Conservation (phyloP, 441 rosid species). For the Flueggea neowawraea region DNA sequence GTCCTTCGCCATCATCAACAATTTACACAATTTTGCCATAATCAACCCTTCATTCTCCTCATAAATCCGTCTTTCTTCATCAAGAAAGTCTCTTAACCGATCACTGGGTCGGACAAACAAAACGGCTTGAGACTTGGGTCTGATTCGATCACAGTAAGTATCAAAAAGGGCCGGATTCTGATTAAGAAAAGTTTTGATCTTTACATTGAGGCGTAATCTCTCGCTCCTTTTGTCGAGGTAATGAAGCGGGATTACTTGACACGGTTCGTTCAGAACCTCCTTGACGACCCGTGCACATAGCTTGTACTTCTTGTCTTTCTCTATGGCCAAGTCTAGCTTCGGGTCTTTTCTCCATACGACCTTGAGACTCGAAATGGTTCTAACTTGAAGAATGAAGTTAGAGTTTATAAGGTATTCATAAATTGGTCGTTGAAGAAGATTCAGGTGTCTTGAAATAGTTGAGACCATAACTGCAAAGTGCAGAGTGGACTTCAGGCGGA, state of each 20-base stretch:
- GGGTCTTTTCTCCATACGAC: conserved; percentile 76
- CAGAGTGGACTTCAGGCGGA: neutral
- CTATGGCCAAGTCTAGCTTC: conserved; percentile 62
- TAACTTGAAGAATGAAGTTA: conserved; percentile 9
- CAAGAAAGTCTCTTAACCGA: conserved; percentile 52
- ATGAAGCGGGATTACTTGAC: conserved; percentile 64
- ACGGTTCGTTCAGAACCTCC: conserved; percentile 75
- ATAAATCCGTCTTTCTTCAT: conserved; percentile 53
- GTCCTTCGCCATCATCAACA: conserved; percentile 80
- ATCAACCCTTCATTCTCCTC: conserved; percentile 42
- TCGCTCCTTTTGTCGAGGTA: conserved; percentile 83
- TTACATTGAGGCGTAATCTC: conserved; percentile 51
- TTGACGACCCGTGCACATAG: conserved; percentile 61
- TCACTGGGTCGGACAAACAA: conserved; percentile 51
- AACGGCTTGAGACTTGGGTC: conserved; percentile 57
- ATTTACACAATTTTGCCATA: conserved; percentile 68
- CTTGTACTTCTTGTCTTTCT: conserved; percentile 60
- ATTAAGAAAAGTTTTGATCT: conserved; percentile 42
- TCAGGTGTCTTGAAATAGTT: neutral
- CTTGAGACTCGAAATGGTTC: conserved; percentile 63
- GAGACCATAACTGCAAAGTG: neutral
- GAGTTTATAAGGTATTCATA: conserved; percentile 10
- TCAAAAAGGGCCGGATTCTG: conserved; percentile 57
- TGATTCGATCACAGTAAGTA: conserved; percentile 55
- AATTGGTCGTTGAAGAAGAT: neutral